Base-by-base conservation (phyloP, 306 rosid species). In the Cicer arietinum region DNA sequence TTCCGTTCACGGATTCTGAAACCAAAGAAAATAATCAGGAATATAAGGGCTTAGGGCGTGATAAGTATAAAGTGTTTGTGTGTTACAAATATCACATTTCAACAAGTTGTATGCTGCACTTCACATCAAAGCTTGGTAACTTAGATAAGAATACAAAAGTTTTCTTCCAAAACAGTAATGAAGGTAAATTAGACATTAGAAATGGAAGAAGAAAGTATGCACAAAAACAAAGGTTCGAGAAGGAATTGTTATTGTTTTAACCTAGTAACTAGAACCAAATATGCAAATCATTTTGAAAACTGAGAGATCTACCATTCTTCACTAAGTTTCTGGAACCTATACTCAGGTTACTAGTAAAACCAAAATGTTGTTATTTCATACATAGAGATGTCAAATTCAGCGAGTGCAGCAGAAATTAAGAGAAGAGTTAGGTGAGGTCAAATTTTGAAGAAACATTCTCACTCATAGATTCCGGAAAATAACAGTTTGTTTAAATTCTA, bases 1-100 rank as follows among this genome's bases (percentile, higher is more conserved):
- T 93, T 93, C 86, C 89, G 72, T 82, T 93, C 98, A 45, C 98
- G 89, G 63, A 93, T 82, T 84, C 97, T 93, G 86, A 80, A 58
- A 52, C 17, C 70, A 73, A 79, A 18, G 18, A 58, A 81, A 78
- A 67, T 12, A 63, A 47, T 46, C 45, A 63, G 0, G 16, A 20
- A 60, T 67, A 16, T 69, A 30, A n/a, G 45, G 35, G 10, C 12
- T 30, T n/a, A 43, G 25, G 25, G 25, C 39, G 35, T 42, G 11
- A 41, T 20, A 58, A 43, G 50, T 17, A 48, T 65, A 67, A 60
- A 51, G 5, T 30, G 37, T 30, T 30, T 1, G 74, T 40, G 54
- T 3, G 63, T 39, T 17, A 17, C 2, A 52, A 25, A 70, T 51
- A 77, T 59, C 57, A 41, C 35, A 81, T 37, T 48, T 72, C 56